Evolutionary conservation across 805 yeast species (phyloP).

Genomic region (Yamadazyma laniorum): DNA sequence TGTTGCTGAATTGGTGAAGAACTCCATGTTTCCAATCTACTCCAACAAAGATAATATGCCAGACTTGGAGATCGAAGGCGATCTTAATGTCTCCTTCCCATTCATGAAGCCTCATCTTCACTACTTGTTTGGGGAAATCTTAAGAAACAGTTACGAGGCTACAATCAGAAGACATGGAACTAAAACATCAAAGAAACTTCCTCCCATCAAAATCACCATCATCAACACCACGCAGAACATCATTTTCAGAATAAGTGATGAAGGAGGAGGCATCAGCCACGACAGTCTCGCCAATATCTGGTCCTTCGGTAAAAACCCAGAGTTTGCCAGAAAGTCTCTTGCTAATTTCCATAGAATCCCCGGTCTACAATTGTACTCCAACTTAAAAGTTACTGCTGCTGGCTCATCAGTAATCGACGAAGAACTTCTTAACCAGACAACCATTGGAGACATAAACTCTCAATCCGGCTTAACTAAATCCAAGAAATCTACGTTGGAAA

Average conservation of each 20-base stretch:
- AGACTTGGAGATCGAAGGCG: constrained; percentile 72
- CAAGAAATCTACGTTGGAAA: constrained; percentile 55
- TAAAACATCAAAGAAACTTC: constrained; percentile 41
- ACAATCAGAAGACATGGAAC: constrained; percentile 49
- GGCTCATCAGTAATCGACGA: constrained; percentile 37
- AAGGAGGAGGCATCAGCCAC: constrained; percentile 81
- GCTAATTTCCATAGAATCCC: constrained; percentile 70
- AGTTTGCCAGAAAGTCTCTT: constrained; percentile 55
- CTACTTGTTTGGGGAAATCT: constrained; percentile 81
- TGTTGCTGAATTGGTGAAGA: constrained; percentile 52
- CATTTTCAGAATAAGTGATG: constrained; percentile 78
- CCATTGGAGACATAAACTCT: constrained; percentile 27
- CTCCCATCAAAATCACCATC: constrained; percentile 76
- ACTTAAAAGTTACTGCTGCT: constrained; percentile 38
- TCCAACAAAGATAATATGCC: constrained; percentile 63
- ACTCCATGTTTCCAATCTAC: constrained; percentile 51
- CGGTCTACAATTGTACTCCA: constrained; percentile 50
- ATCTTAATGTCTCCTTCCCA: constrained; percentile 63
- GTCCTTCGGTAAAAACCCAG: constrained; percentile 80
- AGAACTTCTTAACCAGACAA: constrained; percentile 34
- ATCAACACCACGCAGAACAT: constrained; percentile 65
- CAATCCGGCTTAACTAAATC: constrained; percentile 22
- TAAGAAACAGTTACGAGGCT: constrained; percentile 83
- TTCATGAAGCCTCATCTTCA: constrained; percentile 85
- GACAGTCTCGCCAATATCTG: constrained; percentile 64